Percentiles rank a stretch among this genome's conserved stretches.
Conservation (phyloP, 768 basidiomycete genomes). For the Agrocybe chaxingu region DNA sequence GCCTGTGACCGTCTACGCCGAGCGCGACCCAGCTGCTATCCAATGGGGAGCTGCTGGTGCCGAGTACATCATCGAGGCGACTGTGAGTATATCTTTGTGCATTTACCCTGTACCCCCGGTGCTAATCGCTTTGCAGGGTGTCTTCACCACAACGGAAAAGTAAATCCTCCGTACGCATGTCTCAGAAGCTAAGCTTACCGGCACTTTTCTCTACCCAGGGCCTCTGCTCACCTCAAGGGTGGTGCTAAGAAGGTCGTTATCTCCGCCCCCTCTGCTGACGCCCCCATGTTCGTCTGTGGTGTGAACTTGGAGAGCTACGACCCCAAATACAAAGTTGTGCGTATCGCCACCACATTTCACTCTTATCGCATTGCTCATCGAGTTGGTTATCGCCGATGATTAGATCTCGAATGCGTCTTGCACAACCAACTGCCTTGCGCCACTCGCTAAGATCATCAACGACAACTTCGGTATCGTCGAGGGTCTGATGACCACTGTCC, state of each 20-base stretch:
- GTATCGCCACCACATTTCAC: conserved; percentile 24
- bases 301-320: conserved; percentile 96
- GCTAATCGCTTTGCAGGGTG: conserved; percentile 54
- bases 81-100: conserved; percentile 44
- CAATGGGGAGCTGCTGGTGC: conserved; percentile 80
- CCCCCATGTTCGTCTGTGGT: conserved; percentile 92
- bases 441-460: conserved; percentile 95
- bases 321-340: conserved; percentile 78
- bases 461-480: conserved; percentile 97
- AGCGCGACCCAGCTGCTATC: conserved; percentile 86
- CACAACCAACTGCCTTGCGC: conserved; percentile 99
- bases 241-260: conserved; percentile 99
- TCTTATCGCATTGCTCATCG: background rate
- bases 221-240: conserved; percentile 90
- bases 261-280: conserved; percentile 96
- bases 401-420: conserved; percentile 98
- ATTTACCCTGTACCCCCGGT: conserved; percentile 9
- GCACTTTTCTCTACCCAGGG: conserved; percentile 41
- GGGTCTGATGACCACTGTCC: conserved; percentile 98
- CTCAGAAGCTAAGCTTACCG: conserved; percentile 1
- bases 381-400: conserved; percentile 7
- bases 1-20: conserved; percentile 71
- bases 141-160: conserved; percentile 96
- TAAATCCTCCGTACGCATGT: conserved; percentile 24
- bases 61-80: conserved; percentile 94